Percentiles rank a stretch among this genome's conserved stretches.
Evolutionary conservation across 345 rosid species (phyloP).

Genomic region (Salix arbutifolia): DNA sequence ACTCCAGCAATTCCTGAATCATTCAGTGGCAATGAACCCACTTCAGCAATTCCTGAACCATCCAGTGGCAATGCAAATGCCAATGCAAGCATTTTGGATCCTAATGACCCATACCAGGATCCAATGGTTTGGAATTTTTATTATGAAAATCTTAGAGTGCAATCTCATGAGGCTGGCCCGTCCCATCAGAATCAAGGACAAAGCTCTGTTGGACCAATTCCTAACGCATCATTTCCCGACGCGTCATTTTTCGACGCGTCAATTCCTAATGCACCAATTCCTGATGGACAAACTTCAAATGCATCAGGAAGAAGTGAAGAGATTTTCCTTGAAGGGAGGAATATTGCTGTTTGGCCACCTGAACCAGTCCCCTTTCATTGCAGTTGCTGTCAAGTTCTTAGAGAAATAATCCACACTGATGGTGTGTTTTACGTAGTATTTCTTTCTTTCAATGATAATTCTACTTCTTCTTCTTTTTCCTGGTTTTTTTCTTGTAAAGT

Average conservation of each 20-base stretch:
- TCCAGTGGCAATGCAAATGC: background rate
- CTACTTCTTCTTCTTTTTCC: background rate
- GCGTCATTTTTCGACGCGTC: no score
- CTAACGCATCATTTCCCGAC: background rate
- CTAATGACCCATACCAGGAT: conserved; percentile 20
- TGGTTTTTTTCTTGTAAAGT: background rate
- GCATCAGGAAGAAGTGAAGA: background rate
- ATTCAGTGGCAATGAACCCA: background rate
- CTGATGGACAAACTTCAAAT: background rate
- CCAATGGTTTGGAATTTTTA: conserved; percentile 16
- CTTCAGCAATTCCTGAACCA: background rate
- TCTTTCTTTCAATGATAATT: background rate
- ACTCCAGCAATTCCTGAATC: background rate
- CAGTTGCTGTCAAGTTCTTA: conserved; percentile 43
- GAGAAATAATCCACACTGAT: conserved; percentile 47
- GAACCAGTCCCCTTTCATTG: conserved; percentile 32
- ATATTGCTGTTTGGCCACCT: conserved; percentile 25
- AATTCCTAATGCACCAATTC: background rate
- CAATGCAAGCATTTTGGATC: background rate
- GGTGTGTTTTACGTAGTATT: conserved; percentile 26
- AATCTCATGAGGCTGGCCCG: conserved; percentile 12
- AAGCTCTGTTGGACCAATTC: background rate
- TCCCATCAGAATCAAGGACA: background rate
- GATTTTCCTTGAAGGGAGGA: conserved; percentile 1
- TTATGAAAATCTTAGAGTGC: background rate